phyloP scores from a whole-genome alignment of 805 yeast species.

The Kluyveromyces siamensis region DNA sequence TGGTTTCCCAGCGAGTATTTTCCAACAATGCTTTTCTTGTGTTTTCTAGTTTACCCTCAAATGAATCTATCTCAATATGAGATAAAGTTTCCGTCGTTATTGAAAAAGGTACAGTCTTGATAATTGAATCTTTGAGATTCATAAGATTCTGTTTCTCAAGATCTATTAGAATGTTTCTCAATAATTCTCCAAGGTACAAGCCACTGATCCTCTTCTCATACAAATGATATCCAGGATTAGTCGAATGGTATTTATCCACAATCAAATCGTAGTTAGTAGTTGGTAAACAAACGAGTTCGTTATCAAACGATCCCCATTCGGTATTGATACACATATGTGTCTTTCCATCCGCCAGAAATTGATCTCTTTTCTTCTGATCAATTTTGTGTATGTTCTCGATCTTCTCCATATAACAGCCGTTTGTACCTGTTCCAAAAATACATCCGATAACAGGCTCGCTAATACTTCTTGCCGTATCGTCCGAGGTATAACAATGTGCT shows the following conservation, averaged over 20 bases:
- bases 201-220: constrained; percentile 91
- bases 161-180: constrained; percentile 66
- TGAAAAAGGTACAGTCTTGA: constrained; percentile 61
- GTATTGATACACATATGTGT: constrained; percentile 84
- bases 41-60: constrained; percentile 57
- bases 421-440: constrained; percentile 96
- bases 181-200: constrained; percentile 85
- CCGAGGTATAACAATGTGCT: constrained; percentile 74
- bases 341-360: constrained; percentile 36
- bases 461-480: constrained; percentile 43
- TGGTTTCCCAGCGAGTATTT: constrained; percentile 60
- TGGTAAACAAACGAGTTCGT: constrained; percentile 66
- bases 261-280: constrained; percentile 64
- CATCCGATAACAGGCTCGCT: constrained; percentile 80
- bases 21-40: constrained; percentile 62
- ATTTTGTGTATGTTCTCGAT: constrained; percentile 67
- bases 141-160: constrained; percentile 50
- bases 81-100: constrained; percentile 80
- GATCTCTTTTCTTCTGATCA: constrained; percentile 35
- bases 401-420: constrained; percentile 86
- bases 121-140: constrained; percentile 42
- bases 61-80: constrained; percentile 72
- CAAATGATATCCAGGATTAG: constrained; percentile 81
- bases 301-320: constrained; percentile 98
- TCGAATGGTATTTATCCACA: constrained; percentile 58